Base-by-base conservation (phyloP, 768 basidiomycete species). In the Amanita jacksonii region DNA sequence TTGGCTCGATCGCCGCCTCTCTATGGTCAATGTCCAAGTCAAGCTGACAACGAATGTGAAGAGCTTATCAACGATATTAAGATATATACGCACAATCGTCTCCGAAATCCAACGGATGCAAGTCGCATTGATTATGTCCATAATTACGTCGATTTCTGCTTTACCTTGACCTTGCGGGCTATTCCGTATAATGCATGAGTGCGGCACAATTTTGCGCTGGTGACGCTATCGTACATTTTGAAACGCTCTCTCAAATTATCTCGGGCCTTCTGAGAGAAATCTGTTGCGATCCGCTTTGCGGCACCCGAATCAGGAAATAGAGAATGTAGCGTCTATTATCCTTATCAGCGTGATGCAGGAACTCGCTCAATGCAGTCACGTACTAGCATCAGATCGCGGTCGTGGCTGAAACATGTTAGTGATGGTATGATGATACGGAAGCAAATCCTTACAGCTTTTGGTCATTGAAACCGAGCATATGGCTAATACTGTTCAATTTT, bases 71-170 rank as follows among this genome's bases (percentile, higher is more conserved):
- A 20, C 8, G 22, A n/a, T 7, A 3, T 12, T n/a, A 23, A n/a
- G n/a, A n/a, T 20, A 23, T 9, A 10, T 6, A 38, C 52, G 35
- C 42, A 60, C 59, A 15, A 60, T 46, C 8, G 51, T 51, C 18
- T 54, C 49, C 43, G 56, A 57, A 28, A 56, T 57, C 59, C 59
- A 60, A 12, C 53, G 49, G 18, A 52, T 55, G 35, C 56, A 60
- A 1, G 54, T 51, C 5, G 48, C 49, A 44, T 58, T 57, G 34
- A 60, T 57, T 2, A 60, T 51, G 36, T 57, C 55, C 12, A 45
- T 38, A 10, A 54, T 52, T 12, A 59, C 47, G 43, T 59, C 58
- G 16, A 58, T 45, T 9, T 40, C 35, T 32, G 42, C 39, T 20
- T 45, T 9, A 33, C 50, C n/a, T 27, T 23, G n/a, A 23, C 32